Evolutionary conservation across 106 monocot genomes (phyloP), one percentile per base, ranked within the genome.

Genomic region (Phalaenopsis equestris): DNA sequence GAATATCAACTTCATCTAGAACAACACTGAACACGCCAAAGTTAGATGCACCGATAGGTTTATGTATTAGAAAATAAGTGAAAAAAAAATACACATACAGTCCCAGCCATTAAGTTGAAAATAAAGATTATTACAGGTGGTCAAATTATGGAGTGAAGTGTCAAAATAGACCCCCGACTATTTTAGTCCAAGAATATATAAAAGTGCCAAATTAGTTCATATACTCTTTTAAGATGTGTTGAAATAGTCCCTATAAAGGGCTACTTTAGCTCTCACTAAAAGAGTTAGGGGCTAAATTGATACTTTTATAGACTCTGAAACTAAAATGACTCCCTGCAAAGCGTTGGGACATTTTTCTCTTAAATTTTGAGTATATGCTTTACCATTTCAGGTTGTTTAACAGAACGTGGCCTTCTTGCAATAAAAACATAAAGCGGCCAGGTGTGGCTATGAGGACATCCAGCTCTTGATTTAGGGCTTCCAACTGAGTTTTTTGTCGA

Each of bases 371-470:
- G 14, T 38, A 38, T 42, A 72, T 36, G 72, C 15, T 68, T 82
- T 87, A 96, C 96, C 91, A 84, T 86, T 84, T 91, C 19, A 93
- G 87, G 75, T 93, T 91, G 57, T 67, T 77, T 72, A 96, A 74
- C 64, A 88, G 80, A 57, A 99, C 48, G 83, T 86, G 90, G 42
- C 95, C 99, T 90, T 95, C 94, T 42, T 93, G 88, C 82, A 90
- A 87, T 36, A 99, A 84, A 77, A 80, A 95, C 77, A 88, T 82
- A 80, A 95, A 93, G 37, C 93, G 92, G 15, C 99, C 99, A 82
- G 95, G 93, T 82, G 95, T 99, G 57, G 93, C 95, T 78, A 95
- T 93, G 73, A 99, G 88, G 77, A 99, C 88, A 85, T 99, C 99
- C 45, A 95, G 47, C 42, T 93, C 91, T 67, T 95, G 91, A n/a